These are phyloP conservation scores for Fusarium buharicum DNA, from an alignment of 2,329 filamentous ascomycete genomes.

Conservation along the genomic window DNA sequence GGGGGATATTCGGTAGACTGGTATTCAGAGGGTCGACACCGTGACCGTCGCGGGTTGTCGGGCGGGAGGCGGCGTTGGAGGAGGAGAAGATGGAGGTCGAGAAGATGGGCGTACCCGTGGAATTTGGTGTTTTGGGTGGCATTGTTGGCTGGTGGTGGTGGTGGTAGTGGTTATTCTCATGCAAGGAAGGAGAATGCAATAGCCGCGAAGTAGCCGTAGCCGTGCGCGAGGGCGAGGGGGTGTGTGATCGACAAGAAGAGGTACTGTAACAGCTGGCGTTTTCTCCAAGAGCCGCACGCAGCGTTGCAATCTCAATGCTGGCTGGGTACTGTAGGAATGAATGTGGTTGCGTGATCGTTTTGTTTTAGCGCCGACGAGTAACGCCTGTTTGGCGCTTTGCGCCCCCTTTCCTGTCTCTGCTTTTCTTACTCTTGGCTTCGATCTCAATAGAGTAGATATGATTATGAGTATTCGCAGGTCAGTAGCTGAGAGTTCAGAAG, in stretches of 20 bases:
- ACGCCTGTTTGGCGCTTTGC: conserved; percentile 14
- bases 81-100: conserved; percentile 52
- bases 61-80: conserved; percentile 47
- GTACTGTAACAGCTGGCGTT: conserved; percentile 21
- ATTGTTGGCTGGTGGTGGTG: conserved; percentile 18
- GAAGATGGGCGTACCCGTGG: conserved; percentile 50
- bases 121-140: conserved; percentile 43
- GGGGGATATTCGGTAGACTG: conserved; percentile 46
- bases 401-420: neutral
- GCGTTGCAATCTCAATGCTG: conserved; percentile 14
- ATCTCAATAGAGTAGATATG: neutral
- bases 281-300: conserved; percentile 25
- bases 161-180: neutral
- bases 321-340: neutral
- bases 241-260: conserved; percentile 23
- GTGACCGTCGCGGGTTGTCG: conserved; percentile 54
- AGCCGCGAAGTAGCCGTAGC: conserved; percentile 1
- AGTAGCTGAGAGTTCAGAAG: neutral
- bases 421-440: neutral
- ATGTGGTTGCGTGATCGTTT: neutral
- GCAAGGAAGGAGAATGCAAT: conserved; percentile 1
- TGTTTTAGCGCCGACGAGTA: conserved; percentile 9
- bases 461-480: too few relatives aligned
- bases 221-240: conserved; percentile 17
- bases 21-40: conserved; percentile 40